phyloP scores from a whole-genome alignment of 78 protist species.

The Monosiga brevicollis region DNA sequence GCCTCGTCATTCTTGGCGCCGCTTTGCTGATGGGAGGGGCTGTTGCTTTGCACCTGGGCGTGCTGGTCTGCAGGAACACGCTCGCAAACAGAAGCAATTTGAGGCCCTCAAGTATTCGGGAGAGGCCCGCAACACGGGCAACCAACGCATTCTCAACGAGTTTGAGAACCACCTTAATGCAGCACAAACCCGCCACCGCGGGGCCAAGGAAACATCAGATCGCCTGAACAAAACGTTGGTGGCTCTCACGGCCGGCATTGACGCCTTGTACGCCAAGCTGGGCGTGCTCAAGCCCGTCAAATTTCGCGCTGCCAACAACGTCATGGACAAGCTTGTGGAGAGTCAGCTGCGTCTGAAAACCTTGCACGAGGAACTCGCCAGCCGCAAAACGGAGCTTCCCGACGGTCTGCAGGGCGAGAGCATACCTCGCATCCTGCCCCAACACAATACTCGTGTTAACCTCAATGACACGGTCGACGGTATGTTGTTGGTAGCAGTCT shows the following conservation, averaged over 20 bases:
- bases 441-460: background rate
- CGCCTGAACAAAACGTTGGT: constrained; percentile 28
- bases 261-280: constrained; percentile 45
- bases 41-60: no score
- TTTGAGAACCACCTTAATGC: constrained; percentile 23
- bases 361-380: background rate
- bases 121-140: constrained; percentile 14
- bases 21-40: no score
- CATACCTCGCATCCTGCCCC: background rate
- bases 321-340: background rate
- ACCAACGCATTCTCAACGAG: constrained; percentile 34
- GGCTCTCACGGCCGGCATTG: constrained; percentile 49
- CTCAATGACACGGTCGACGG: background rate
- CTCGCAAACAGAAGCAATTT: constrained; percentile 2
- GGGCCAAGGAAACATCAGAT: constrained; percentile 15
- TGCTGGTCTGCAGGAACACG: background rate
- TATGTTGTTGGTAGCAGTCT: background rate
- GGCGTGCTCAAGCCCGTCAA: background rate
- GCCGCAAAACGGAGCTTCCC: background rate
- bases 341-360: background rate
- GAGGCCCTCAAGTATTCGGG: constrained; percentile 46
- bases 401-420: background rate
- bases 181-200: constrained; percentile 2
- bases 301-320: background rate
- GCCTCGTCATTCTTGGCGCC: no score